These are phyloP conservation scores for Suillus bovinus DNA, from an alignment of 768 basidiomycete species.

Conservation along the genomic window DNA sequence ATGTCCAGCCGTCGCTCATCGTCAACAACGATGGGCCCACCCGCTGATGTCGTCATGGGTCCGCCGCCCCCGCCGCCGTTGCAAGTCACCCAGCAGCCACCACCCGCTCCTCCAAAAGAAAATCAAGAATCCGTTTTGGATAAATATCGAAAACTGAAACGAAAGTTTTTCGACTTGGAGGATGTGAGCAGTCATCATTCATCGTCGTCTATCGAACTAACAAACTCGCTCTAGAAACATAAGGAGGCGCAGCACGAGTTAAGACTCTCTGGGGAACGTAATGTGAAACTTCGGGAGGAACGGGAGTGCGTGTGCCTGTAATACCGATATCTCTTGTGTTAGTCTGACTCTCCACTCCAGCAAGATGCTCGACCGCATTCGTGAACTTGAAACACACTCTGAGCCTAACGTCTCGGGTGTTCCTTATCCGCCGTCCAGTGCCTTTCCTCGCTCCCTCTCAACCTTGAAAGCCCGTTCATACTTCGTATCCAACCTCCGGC, in stretches of 20 bases:
- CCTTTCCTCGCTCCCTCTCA: slow-evolving; percentile 50
- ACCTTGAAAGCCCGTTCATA: slow-evolving; percentile 42
- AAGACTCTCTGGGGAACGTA: slow-evolving; percentile 61
- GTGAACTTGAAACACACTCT: slow-evolving; percentile 53
- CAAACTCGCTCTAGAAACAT: slow-evolving; percentile 47
- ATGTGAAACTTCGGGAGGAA: slow-evolving; percentile 61
- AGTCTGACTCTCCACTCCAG: slow-evolving; percentile 32
- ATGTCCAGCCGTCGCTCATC: slow-evolving; percentile 24
- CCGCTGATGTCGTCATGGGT: slow-evolving; percentile 52
- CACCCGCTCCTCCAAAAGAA: slow-evolving; percentile 36
- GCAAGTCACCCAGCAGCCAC: slow-evolving; percentile 27
- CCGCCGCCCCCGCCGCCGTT: slow-evolving; percentile 43
- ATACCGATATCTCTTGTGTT: slow-evolving; percentile 3
- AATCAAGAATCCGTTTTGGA: slow-evolving; percentile 47
- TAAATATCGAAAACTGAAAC: slow-evolving; percentile 67
- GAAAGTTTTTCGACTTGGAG: slow-evolving; percentile 66
- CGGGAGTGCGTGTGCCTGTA: slow-evolving; percentile 48
- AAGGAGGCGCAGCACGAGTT: slow-evolving; percentile 60
- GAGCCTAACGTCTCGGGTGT: slow-evolving; percentile 30
- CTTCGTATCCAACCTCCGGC: slow-evolving; percentile 49
- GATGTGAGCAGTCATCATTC: slow-evolving; percentile 49
- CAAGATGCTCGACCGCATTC: slow-evolving; percentile 57
- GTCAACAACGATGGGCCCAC: slow-evolving; percentile 38
- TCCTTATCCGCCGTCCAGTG: slow-evolving; percentile 43
- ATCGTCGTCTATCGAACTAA: slow-evolving; percentile 14